Percentiles rank a stretch among this genome's conserved stretches.
Evolutionary conservation across 495 filamentous ascomycete species (phyloP).

Genomic region (Penicillium bialowiezense): DNA sequence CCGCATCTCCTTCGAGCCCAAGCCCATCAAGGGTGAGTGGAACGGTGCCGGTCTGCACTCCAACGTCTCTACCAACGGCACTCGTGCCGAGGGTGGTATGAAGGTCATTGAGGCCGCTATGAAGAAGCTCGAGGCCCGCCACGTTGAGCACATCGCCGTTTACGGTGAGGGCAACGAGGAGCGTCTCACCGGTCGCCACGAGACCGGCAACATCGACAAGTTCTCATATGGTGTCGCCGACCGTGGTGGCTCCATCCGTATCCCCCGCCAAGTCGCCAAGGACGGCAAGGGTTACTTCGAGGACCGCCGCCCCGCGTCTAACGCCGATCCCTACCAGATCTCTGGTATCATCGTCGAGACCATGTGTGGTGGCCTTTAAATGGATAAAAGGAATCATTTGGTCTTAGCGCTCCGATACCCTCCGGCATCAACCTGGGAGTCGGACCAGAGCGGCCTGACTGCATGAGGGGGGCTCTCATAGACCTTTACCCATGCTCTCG

Average conservation of each 20-base stretch:
- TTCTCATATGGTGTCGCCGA: conserved; percentile 96
- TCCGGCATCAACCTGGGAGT: conserved; percentile 44
- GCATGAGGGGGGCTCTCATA: conserved; percentile 35
- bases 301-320: conserved; percentile 91
- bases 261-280: conserved; percentile 83
- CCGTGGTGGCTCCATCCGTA: conserved; percentile 90
- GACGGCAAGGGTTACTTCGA: conserved; percentile 99
- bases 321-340: conserved; percentile 95
- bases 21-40: conserved; percentile 99
- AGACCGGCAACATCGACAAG: conserved; percentile 90
- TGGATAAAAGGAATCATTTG: conserved; percentile 32
- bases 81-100: conserved; percentile 90
- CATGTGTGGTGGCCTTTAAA: conserved; percentile 48
- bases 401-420: conserved; percentile 50
- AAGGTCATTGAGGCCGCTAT: conserved; percentile 84
- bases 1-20: conserved; percentile 94
- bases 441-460: conserved; percentile 42
- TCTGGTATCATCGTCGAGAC: conserved; percentile 90
- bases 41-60: conserved; percentile 98
- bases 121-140: conserved; percentile 84
- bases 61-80: conserved; percentile 87
- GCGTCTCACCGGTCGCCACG: conserved; percentile 92
- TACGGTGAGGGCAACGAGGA: conserved; percentile 93
- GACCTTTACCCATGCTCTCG: conserved; percentile 22
- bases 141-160: conserved; percentile 93